Percentiles rank a stretch among this genome's conserved stretches.
Evolutionary conservation across 1,284 basidiomycete species (phyloP).

Genomic region (Cryptococcus amylolentus): DNA sequence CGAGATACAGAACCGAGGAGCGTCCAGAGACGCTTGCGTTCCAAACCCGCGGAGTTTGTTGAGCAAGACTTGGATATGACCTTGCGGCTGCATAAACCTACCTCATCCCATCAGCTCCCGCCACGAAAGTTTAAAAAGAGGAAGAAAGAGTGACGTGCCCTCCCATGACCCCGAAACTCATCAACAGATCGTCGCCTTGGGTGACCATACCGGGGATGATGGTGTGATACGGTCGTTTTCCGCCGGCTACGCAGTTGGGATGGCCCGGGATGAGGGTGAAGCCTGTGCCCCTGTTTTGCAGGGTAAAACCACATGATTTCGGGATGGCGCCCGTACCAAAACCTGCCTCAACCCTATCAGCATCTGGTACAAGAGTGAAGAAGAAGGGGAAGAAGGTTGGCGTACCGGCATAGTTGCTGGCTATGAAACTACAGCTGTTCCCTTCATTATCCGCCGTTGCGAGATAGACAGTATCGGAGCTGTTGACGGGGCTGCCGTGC

Average conservation of each 20-base stretch:
- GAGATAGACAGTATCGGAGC: constrained; percentile 92
- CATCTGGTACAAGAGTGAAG: constrained; percentile 17
- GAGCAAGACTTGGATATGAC: constrained; percentile 88
- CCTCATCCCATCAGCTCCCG: not conserved
- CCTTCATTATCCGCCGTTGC: constrained; percentile 82
- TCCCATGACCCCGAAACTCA: constrained; percentile 90
- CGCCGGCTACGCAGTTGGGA: constrained; percentile 73
- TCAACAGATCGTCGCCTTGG: constrained; percentile 73
- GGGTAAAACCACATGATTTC: constrained; percentile 87
- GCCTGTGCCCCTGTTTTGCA: constrained; percentile 87
- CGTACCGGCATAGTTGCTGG: constrained; percentile 75
- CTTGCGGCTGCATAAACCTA: constrained; percentile 80
- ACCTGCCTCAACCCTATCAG: constrained; percentile 34
- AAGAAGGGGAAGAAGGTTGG: constrained; percentile 16
- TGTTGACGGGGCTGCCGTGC: constrained; percentile 55
- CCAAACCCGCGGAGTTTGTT: constrained; percentile 83
- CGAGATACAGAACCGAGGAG: constrained; percentile 93
- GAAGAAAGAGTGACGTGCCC: constrained; percentile 21
- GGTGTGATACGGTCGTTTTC: constrained; percentile 91
- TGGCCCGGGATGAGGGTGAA: constrained; percentile 77
- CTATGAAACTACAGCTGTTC: constrained; percentile 89
- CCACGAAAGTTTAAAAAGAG: not conserved
- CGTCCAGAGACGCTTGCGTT: constrained; percentile 71
- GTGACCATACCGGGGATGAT: constrained; percentile 88
- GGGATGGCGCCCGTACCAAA: constrained; percentile 70